Evolutionary conservation across 768 basidiomycete species (phyloP), one percentile per base, ranked within the genome.

Genomic region (Cystobasidiopsis lactophilus): DNA sequence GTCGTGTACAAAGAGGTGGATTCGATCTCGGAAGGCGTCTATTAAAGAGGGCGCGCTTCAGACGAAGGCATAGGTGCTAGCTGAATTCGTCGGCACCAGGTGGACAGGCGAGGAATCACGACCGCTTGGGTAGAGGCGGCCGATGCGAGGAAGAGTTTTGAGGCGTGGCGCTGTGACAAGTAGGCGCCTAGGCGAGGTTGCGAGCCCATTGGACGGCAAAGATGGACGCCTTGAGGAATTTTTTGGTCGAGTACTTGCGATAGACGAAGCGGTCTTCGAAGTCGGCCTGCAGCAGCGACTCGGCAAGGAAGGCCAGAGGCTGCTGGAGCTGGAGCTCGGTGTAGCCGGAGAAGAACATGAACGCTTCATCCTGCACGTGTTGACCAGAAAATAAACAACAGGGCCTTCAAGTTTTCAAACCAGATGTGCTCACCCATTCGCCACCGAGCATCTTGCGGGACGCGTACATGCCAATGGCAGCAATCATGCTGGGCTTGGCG

Each of bases 241-340:
- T 89, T 78, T 89, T 93, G 74, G 83, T 76, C 41, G 85, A 78
- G 67, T 96, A 98, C 71, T 98, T 96, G 73, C 82, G 82, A 76
- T 77, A 89, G 37, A 88, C 80, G 68, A 86, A 85, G 60, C 80
- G 77, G 47, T 76, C 72, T n/a, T 76, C 71, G 67, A 96, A 95
- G 59, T 77, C 76, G 5, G 75, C 69, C 58, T 85, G 83, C 2
- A 74, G 71, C 41, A 98, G 73, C 65, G 84, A 81, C 66, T 86
- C 82, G 54, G 85, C 71, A 47, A 96, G 74, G 67, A 84, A 72
- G 52, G 76, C 70, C 59, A 86, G 80, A 19, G 89, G 91, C 5
- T 77, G 75, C 43, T 77, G 64, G 38, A 98, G 72, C 65, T 96
- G 84, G 53, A 81, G 78, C 65, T 85, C 88, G 40, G 85, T 86